Evolutionary conservation across 1,139 yeast species (phyloP).

Genomic region (Hanseniaspora sp.): DNA sequence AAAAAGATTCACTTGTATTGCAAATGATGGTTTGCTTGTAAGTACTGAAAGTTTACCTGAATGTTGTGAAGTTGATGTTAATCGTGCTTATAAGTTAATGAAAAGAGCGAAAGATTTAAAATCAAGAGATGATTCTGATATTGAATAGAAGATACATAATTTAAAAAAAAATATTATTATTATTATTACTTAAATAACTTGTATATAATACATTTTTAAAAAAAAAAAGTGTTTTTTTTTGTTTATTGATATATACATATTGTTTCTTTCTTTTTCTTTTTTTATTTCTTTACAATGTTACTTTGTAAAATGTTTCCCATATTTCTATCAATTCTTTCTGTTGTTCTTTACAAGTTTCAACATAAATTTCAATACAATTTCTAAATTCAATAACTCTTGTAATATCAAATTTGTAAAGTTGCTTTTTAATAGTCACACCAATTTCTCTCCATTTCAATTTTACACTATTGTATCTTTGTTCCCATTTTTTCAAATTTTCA

Average conservation of each 20-base stretch:
- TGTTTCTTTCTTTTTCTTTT: slow-evolving; percentile 3
- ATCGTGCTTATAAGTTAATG: neutral
- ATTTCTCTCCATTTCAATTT: slow-evolving; percentile 52
- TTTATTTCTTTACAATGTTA: slow-evolving; percentile 20
- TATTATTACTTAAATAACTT: neutral
- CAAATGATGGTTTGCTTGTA: slow-evolving; percentile 9
- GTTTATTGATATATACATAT: neutral
- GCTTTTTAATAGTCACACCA: slow-evolving; percentile 55
- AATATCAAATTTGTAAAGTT: slow-evolving; percentile 57
- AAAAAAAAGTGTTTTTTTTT: no score
- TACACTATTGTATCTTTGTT: slow-evolving; percentile 44
- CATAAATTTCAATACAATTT: slow-evolving; percentile 76
- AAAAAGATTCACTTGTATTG: neutral
- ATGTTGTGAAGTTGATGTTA: slow-evolving; percentile 2
- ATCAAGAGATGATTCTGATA: neutral
- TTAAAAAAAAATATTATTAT: neutral
- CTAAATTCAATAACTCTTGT: slow-evolving; percentile 79
- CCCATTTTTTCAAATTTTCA: slow-evolving; percentile 49
- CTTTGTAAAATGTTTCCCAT: slow-evolving; percentile 76
- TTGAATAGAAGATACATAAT: neutral
- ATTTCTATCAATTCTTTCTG: slow-evolving; percentile 91
- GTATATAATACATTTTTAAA: no score
- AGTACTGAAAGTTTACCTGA: neutral
- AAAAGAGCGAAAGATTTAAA: neutral
- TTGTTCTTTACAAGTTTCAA: slow-evolving; percentile 83